Evolutionary conservation across 2,329 filamentous ascomycete genomes (phyloP), one percentile per base, ranked within the genome.

Genomic region (Dryadomyces quercus-mongolicae): DNA sequence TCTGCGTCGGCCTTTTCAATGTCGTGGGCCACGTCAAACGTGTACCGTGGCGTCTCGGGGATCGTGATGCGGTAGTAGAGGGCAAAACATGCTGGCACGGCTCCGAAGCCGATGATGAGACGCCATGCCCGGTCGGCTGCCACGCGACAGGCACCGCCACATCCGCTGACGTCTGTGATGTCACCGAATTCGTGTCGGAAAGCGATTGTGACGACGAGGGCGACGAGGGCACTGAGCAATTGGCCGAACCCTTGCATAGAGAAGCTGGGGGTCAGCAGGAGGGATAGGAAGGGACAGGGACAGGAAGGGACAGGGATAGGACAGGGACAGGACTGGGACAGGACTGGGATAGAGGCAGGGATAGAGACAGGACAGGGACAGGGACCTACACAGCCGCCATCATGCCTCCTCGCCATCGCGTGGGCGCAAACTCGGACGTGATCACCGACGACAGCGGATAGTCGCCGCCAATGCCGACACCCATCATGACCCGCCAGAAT

Each of bases 61-160:
- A 93, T 91, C 21, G 87, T 92, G 52, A 93, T 78, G 58, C 88
- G 85, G 70, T 88, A 93, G 69, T 91, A 92, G n/a, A 93, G 74
- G 13, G 87, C 88, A 55, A 90, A 77, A 62, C 81, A 86, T 3
- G 85, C 88, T 0, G 88, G 88, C 10, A 93, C 71, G 13, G 85
- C 86, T 42, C 88, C 88, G 57, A 91, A 82, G 15, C 86, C 87
- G 55, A 93, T 84, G 55, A 93, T 81, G 50, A 89, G 80, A 60
- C 88, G 81, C 88, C 88, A 93, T 68, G 86, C 85, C 63, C 86
- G 82, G 69, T 93, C 88, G 0, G 87, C 85, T 1, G 87, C 86
- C 0, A 79, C 64, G 54, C 78, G 78, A 63, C 88, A 93, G 44
- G 71, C 73, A 31, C 74, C 75, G 52, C 77, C 74, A 64, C 88